A percentile compares a stretch with the other conserved stretches of the same genome.
Evolutionary conservation across 495 filamentous ascomycete genomes (phyloP).

Genomic region (Cercophora newfieldiana): DNA sequence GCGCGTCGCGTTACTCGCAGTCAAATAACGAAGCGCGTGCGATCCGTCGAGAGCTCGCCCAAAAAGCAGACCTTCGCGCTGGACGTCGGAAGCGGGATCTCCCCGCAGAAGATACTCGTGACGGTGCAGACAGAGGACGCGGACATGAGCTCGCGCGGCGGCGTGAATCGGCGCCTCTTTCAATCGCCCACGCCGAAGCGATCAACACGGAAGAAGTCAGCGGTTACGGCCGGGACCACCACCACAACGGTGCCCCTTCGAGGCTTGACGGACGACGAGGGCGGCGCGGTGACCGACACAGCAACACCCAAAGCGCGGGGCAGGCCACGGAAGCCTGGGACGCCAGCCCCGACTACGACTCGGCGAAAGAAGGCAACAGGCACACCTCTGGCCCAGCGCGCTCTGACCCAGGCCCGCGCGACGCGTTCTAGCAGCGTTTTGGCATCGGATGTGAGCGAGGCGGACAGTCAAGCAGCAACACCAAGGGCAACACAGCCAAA

Average conservation of each 20-base stretch:
- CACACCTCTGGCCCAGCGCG: constrained; percentile 30
- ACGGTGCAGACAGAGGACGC: constrained; percentile 53
- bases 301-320: constrained; percentile 43
- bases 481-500: not conserved
- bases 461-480: not conserved
- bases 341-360: constrained; percentile 34
- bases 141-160: constrained; percentile 21
- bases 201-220: constrained; percentile 10
- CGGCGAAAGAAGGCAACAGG: constrained; percentile 42
- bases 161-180: constrained; percentile 43
- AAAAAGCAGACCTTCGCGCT: constrained; percentile 55
- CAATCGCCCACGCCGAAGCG: constrained; percentile 38
- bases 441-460: not conserved
- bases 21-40: constrained; percentile 29
- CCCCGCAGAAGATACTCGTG: constrained; percentile 53
- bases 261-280: constrained; percentile 47
- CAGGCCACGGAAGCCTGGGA: constrained; percentile 40
- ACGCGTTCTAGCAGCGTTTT: constrained; percentile 5
- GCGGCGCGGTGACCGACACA: constrained; percentile 28
- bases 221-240: constrained; percentile 33
- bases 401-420: constrained; percentile 10
- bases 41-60: constrained; percentile 43
- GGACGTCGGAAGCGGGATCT: constrained; percentile 49
- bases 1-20: constrained; percentile 32
- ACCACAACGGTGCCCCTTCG: constrained; percentile 53